Base-by-base conservation (phyloP, 768 basidiomycete species). In the Crepidotus variabilis region DNA sequence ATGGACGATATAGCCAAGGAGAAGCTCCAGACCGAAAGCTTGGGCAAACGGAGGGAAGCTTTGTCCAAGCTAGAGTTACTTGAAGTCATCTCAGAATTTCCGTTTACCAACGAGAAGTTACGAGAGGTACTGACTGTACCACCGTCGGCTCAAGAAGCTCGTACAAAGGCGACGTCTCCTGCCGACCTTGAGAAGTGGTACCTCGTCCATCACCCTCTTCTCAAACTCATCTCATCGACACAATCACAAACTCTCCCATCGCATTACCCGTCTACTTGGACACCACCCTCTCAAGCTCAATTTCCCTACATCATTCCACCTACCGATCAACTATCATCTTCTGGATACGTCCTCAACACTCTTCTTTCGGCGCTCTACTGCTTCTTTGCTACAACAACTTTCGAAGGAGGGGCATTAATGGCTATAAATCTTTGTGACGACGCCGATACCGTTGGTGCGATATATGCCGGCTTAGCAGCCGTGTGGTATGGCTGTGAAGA, bases 381-480 rank as follows among this genome's bases (percentile, higher is more conserved):
- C 52, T 79, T 79, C 62, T 68, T 78, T 23, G 69, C 71, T 1
- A 78, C 77, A 13, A 59, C 65, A 22, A 72, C 65, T 2, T 78
- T 79, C 56, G 77, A 78, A 53, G 70, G 70, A 10, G 78, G 78
- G 10, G 78, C 77, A 5, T 60, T 77, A 33, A 68, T 77, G 63
- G 73, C 72, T 10, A 72, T 75, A 10, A 78, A 80, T 57, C 63
- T 79, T 55, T 77, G 77, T 0, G 54, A 64, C 55, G 77, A 79
- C 59, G 74, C 78, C 1, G 77, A 78, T 63, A 79, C 77, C 3
- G 72, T 77, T 8, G 78, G 73, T 0, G 76, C 75, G 1, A 68
- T 78, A 16, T 78, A 78, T 48, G 78, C 67, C 16, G 78, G 77
- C 0, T 60, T 80, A 11, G 77, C 77, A 0, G 77, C 67, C 2